Base-by-base conservation (phyloP, 352 stramenopile species). In the Globisporangium cylindrosporum region DNA sequence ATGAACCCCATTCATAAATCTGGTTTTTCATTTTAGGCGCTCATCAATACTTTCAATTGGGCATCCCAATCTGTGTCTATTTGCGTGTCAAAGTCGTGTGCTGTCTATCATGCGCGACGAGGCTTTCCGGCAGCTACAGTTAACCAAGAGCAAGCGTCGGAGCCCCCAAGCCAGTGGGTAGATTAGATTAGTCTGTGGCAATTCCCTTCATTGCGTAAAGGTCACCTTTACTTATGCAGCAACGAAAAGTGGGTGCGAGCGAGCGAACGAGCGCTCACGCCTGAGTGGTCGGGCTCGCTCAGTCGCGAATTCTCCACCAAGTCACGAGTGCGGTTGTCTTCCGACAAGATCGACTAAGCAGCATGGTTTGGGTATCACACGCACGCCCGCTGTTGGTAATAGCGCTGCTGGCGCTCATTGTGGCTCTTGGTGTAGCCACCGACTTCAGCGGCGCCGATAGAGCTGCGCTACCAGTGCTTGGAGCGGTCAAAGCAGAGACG, bases 371-470 rank as follows among this genome's bases (percentile, higher is more conserved):
- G 15, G 15, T n/a, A n/a, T 3, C 41, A 49, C 41, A 8, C 10
- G 7, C 53, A 43, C 29, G 22, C 7, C n/a, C 32, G 2, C 4
- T 36, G 36, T 36, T 57, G 36, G 57, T 65, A 34, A 24, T 71
- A 25, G 38, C 36, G 41, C 6, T 61, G 15, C 3, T 65, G 3
- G 59, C n/a, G n/a, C 59, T 66, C 48, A 9, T 32, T 25, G 27
- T 59, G 9, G 22, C 55, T 27, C 10, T 67, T 29, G 66, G 15
- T 10, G 20, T 29, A 4, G 59, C 22, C 38, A 54, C 48, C 10
- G 66, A 69, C 56, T 69, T 64, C 25, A 29, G 36, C 29, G 32
- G n/a, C 0, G 24, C 64, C 12, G 22, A 51, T 27, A 24, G 43
- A 22, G 43, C 43, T 14, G 43, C 43, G 43, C 43, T 27, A 9